Evolutionary conservation across 2,329 filamentous ascomycete species (phyloP), one percentile per base, ranked within the genome.

Genomic region (Colletotrichum kahawae): DNA sequence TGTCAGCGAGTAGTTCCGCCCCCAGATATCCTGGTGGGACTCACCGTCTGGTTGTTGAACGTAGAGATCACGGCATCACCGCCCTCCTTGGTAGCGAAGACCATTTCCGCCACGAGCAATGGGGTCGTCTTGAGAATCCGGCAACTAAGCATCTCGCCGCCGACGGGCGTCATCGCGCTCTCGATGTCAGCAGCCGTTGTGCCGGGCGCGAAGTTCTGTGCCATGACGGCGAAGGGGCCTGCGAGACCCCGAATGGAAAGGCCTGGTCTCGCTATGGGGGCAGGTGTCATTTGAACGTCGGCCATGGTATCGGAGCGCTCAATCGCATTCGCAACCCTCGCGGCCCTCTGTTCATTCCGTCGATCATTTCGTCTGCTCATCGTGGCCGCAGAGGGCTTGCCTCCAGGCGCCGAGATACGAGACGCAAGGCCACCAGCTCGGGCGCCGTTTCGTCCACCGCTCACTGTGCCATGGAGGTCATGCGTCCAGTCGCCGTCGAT

Each of bases 121-220:
- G 95, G 95, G 33, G 86, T 85, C 5, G 92, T 88, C 81, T 93
- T 92, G 71, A 95, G 84, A 51, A 97, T 85, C 43, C 88, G 90
- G 85, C 94, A 96, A 79, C 90, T 91, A 29, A 90, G 81, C 79
- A 95, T 89, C 76, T 92, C 88, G 34, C 93, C 94, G 51, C 93
- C 94, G n/a, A 94, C 86, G 1, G 92, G 92, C n/a, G 89, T 90
- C 91, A 97, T 92, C 71, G 95, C 95, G 79, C 93, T 94, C 86
- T 95, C 94, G 75, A 97, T 95, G 80, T 97, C 95, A 34, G 93
- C 94, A 2, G 93, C 93, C 8, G 95, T 95, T 1, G 95, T 97
- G 48, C 95, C 95, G 3, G 91, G 91, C 14, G 94, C 95, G 82
- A 97, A 95, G 86, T 97, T 97, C 83, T 94, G 93, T 4, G 93